Evolutionary conservation across 495 filamentous ascomycete genomes (phyloP), one percentile per base, ranked within the genome.

Genomic region (Hypoxylon crocopeplum): DNA sequence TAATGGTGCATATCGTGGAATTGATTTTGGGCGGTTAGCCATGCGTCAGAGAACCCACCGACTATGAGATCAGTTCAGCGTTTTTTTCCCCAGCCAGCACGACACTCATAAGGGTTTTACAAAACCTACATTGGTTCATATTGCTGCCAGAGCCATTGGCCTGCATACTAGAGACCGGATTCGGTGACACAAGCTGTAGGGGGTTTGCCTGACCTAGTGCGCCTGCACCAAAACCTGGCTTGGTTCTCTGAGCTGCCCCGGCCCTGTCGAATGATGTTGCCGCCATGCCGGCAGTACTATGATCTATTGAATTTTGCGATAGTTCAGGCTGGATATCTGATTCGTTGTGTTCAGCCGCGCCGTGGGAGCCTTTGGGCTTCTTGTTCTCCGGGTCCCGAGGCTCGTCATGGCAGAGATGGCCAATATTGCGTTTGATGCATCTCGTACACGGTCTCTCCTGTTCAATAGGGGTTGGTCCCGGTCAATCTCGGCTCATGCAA

Each of bases 341-440:
- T 66, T 71, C 68, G 59, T 71, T 66, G 49, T 68, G 66, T 62
- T 55, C 66, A 67, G 68, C 48, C 62, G 83, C 78, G 24, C 83
- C 88, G 47, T 81, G 78, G 64, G 89, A 88, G 65, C 79, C 82
- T 72, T 92, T 93, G 56, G 78, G 71, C 70, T 87, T 82, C 62
- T 85, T 89, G 70, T 79, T 72, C 61, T 81, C 80, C 45, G 74
- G 63, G 34, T 96, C 96, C 75, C 95, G 87, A 53, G 92, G 92
- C 76, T 98, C 94, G 72, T 99, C 94, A 77, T 98, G 94, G 77
- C 94, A 99, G 51, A 99, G 80, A 81, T 98, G 94, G 63, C 93
- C 94, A 73, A 99, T 99, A 80, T 96, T 96, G 68, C 94, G 89
- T 75, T 98, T 98, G 79, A 99, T 90, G 82, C 94, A 99, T 78